Evolutionary conservation across 495 filamentous ascomycete species (phyloP), one percentile per base, ranked within the genome.

Genomic region (Hyaloscypha bicolor): DNA sequence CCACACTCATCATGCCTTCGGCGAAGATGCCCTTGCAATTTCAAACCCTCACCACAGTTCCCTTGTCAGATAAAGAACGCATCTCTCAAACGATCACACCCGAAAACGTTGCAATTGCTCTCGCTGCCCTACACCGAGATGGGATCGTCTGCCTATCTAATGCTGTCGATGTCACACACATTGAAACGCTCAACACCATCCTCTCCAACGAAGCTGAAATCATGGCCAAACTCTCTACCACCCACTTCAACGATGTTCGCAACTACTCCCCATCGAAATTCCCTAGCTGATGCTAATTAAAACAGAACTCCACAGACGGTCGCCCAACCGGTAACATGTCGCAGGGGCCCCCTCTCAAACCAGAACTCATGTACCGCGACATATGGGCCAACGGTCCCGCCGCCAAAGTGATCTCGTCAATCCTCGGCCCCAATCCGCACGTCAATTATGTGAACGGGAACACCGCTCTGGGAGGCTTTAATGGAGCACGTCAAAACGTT

Each of bases 271-370:
- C 35, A 6, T 8, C 0, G 6, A 6, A 6, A 8, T 37, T 37
- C 35, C 6, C 35, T 6, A 48, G 11, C 16, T 48, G 11, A 16
- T 48, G 35, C 1, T 37, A 37, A 37, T 6, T 0, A 8, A 8
- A 6, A 37, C 6, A 37, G 55, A 57, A 57, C 55, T 57, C 55
- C 14, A 12, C n/a, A 16, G 55, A 57, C 14, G 55, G 55, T 14
- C 22, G 22, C 14, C 55, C 55, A 25, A 59, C 56, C 5, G 56
- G 56, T 33, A 62, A 62, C 37, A 62, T 48, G 19, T 14, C 35
- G 5, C 59, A 62, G 29, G 22, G 19, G 6, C 59, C 59, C 11
- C 59, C 59, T 16, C 33, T 62, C 6, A 25, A 21, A 3, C 35
- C 59, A 29, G 35, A 42, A 2, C 8, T 45, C 35, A 45, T 62